Evolutionary conservation across 139 green algal genomes (phyloP).

Genomic region (Auxenochlorella pyrenoidosa): DNA sequence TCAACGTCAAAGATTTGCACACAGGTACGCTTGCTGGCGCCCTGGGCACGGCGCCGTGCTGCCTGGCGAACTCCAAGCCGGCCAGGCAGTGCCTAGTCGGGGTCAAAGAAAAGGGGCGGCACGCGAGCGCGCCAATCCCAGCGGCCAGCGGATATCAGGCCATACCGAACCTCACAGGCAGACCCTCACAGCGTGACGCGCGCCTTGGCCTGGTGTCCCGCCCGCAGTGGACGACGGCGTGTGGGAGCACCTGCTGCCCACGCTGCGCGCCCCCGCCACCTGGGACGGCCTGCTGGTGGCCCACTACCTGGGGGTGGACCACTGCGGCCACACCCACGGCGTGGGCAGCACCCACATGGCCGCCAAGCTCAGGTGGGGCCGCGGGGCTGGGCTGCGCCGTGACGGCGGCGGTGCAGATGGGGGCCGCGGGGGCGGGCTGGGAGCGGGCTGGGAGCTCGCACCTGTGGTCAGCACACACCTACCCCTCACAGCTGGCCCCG

Average conservation of each 20-base stretch:
- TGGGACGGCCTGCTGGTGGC: constrained; percentile 92
- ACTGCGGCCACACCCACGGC: constrained; percentile 90
- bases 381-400: background rate
- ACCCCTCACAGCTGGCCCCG: too few relatives aligned
- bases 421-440: background rate
- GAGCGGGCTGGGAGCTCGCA: background rate
- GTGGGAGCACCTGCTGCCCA: constrained; percentile 60
- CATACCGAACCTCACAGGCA: too few relatives aligned
- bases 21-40: constrained; percentile 65
- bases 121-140: too few relatives aligned
- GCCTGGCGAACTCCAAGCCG: too few relatives aligned
- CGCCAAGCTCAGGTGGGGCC: constrained; percentile 74
- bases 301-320: constrained; percentile 96
- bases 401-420: background rate
- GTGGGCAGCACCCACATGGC: constrained; percentile 78
- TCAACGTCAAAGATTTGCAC: constrained; percentile 95
- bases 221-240: constrained; percentile 89
- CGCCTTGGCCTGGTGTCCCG: too few relatives aligned
- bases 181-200: too few relatives aligned
- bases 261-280: constrained; percentile 35
- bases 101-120: too few relatives aligned
- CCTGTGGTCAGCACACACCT: background rate
- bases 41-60: too few relatives aligned
- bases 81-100: too few relatives aligned
- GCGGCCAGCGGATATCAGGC: too few relatives aligned